Evolutionary conservation across 2,329 filamentous ascomycete genomes (phyloP).

Genomic region (Lachnellula hyalina): DNA sequence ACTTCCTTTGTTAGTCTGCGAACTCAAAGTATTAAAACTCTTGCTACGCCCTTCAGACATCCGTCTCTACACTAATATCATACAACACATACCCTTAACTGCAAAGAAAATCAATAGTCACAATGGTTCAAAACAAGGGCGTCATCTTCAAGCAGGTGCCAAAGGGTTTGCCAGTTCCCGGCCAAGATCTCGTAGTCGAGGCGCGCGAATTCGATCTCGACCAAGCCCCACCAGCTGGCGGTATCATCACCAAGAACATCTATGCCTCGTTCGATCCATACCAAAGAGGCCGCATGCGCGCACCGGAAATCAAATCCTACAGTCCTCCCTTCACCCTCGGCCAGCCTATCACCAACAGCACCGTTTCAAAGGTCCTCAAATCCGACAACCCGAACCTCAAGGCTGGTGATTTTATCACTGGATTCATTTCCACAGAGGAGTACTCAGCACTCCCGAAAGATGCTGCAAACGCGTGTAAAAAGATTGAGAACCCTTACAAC

Average conservation of each 20-base stretch:
- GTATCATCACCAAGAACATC: conserved; percentile 64
- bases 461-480: conserved; percentile 37
- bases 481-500: conserved; percentile 64
- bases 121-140: conserved; percentile 61
- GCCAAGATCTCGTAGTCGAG: conserved; percentile 66
- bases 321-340: conserved; percentile 54
- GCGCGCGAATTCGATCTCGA: conserved; percentile 61
- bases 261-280: conserved; percentile 80
- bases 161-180: conserved; percentile 59
- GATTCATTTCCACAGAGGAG: conserved; percentile 57
- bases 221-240: conserved; percentile 54
- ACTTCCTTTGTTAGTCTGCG: too few relatives aligned
- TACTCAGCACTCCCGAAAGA: conserved; percentile 52
- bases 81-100: neutral
- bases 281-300: conserved; percentile 73
- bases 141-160: conserved; percentile 70
- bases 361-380: conserved; percentile 65
- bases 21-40: too few relatives aligned
- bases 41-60: too few relatives aligned
- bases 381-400: conserved; percentile 59
- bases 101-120: conserved; percentile 10
- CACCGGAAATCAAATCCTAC: conserved; percentile 61
- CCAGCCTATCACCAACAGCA: conserved; percentile 58
- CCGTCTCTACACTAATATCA: too few relatives aligned
- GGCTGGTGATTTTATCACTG: conserved; percentile 61